A percentile compares a stretch with the other conserved stretches of the same genome.
Evolutionary conservation across 23 red algal species (phyloP).

Genomic region (Gracilaria vermiculophylla): DNA sequence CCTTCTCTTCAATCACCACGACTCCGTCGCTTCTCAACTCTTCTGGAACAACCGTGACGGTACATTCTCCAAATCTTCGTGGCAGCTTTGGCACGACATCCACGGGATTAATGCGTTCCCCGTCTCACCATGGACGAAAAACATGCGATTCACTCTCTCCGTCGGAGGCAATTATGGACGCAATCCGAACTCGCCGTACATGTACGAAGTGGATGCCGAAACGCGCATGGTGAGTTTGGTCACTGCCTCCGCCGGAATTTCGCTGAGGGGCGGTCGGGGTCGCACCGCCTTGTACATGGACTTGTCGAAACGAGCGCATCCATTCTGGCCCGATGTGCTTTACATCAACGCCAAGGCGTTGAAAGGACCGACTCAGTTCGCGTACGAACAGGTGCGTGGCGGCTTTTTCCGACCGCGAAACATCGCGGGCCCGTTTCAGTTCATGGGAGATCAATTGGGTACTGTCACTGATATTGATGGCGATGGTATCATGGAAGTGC

Average conservation of each 20-base stretch:
- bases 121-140: not conserved
- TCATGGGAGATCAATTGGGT: not conserved
- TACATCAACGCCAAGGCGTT: conserved; percentile 2
- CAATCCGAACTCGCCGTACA: not conserved
- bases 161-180: conserved; percentile 15
- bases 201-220: conserved; percentile 6
- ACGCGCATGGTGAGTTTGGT: not conserved
- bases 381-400: not conserved
- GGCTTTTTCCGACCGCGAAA: not conserved
- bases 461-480: conserved; percentile 59
- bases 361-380: not conserved
- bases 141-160: conserved; percentile 28
- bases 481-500: conserved; percentile 58
- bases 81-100: conserved; percentile 10
- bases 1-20: conserved; percentile 16
- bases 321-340: conserved; percentile 5
- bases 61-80: not conserved
- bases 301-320: not conserved
- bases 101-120: conserved; percentile 13
- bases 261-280: not conserved
- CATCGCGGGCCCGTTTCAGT: not conserved
- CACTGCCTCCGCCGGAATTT: not conserved
- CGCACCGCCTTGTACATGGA: conserved; percentile 16
- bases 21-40: not conserved
- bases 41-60: conserved; percentile 30